A percentile compares a stretch with the other conserved stretches of the same genome.
These are phyloP conservation scores for Amphirosellinia nigrospora DNA, from an alignment of 495 filamentous ascomycete species.

Conservation along the genomic window DNA sequence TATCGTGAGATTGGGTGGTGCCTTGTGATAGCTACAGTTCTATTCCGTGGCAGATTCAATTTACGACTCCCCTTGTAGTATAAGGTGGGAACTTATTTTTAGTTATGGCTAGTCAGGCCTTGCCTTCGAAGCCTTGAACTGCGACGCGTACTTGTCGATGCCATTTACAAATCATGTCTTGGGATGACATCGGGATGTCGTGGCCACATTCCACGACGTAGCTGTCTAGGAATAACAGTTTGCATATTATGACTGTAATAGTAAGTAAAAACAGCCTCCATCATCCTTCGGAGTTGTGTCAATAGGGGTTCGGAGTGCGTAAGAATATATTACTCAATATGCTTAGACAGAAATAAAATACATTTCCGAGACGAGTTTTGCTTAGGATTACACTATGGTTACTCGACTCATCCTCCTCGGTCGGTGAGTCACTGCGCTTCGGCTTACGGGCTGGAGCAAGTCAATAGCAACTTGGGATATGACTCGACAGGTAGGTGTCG, in stretches of 20 bases:
- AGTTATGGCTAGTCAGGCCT: not conserved
- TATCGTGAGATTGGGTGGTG: too few relatives aligned
- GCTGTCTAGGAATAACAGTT: not conserved
- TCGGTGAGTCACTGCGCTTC: conserved; percentile 7
- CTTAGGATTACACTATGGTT: not conserved
- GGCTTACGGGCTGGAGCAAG: not conserved
- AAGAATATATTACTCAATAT: not conserved
- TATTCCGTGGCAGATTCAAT: not conserved
- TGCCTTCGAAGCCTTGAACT: not conserved
- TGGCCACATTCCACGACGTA: not conserved
- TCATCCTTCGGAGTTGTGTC: not conserved
- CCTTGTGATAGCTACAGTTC: too few relatives aligned
- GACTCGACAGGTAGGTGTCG: not conserved
- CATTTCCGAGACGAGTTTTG: not conserved
- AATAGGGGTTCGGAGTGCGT: not conserved
- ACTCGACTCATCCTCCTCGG: not conserved
- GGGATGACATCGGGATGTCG: not conserved
- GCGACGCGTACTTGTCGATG: too few relatives aligned
- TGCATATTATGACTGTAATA: not conserved
- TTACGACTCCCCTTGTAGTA: not conserved
- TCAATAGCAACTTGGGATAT: not conserved
- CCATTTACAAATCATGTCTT: not conserved
- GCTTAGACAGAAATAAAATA: not conserved
- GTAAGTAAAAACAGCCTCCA: not conserved
- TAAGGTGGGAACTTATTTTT: not conserved